phyloP scores from a whole-genome alignment of 495 filamentous ascomycete species.

The Glonium stellatum region DNA sequence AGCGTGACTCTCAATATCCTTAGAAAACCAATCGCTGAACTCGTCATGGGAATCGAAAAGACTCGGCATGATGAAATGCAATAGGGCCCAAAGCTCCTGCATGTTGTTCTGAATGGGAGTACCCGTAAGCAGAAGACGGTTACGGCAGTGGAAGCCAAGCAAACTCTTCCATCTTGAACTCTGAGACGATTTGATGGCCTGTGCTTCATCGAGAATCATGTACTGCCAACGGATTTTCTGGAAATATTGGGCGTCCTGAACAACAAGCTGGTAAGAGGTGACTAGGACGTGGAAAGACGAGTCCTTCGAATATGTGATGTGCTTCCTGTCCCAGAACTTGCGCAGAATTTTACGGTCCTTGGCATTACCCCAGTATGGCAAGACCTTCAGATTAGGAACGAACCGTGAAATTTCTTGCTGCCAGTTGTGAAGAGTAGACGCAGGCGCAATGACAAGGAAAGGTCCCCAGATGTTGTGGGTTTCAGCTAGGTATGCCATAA shows the following conservation, averaged over 20 bases:
- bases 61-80: conserved; percentile 99
- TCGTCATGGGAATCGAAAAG: conserved; percentile 98
- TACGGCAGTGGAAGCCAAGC: conserved; percentile 89
- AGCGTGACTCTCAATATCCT: conserved; percentile 97
- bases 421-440: conserved; percentile 98
- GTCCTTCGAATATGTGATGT: conserved; percentile 87
- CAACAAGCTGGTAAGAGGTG: conserved; percentile 95
- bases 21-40: conserved; percentile 99
- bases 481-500: conserved; percentile 98
- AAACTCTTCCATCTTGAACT: conserved; percentile 96
- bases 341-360: conserved; percentile 92
- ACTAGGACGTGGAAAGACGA: conserved; percentile 92
- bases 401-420: conserved; percentile 95
- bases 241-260: conserved; percentile 92
- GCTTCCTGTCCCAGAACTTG: conserved; percentile 98
- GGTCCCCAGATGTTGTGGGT: conserved; percentile 97
- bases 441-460: conserved; percentile 92
- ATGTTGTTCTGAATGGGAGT: conserved; percentile 99
- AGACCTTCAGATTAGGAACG: conserved; percentile 85
- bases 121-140: conserved; percentile 88
- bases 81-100: conserved; percentile 95
- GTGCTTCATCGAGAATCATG: conserved; percentile 98
- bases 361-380: conserved; percentile 95
- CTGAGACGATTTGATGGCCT: conserved; percentile 96
- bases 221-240: conserved; percentile 99